phyloP scores from a whole-genome alignment of 176 grass and related monocot genomes.

The Avena atlantica region DNA sequence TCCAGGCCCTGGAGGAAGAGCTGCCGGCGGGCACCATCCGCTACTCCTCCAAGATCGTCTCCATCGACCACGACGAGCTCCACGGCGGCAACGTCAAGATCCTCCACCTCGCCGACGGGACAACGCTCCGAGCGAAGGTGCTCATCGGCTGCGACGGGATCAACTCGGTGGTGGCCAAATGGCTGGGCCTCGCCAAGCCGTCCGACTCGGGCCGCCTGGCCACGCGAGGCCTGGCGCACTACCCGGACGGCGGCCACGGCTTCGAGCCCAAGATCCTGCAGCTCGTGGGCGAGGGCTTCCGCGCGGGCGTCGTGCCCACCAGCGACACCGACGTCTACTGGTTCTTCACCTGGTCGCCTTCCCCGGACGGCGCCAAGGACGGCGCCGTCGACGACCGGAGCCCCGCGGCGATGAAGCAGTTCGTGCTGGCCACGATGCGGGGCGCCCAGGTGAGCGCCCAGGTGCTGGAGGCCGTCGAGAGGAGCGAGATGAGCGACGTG shows the following conservation, averaged over 20 bases:
- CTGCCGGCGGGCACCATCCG: constrained; percentile 19
- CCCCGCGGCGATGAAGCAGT: neutral
- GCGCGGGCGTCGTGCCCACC: neutral
- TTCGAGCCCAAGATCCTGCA: constrained; percentile 24
- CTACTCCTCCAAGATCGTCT: constrained; percentile 20
- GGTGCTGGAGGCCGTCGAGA: constrained; percentile 22
- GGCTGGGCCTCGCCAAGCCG: neutral
- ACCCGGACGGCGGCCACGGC: constrained; percentile 6
- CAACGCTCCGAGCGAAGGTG: neutral
- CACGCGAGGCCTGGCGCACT: neutral
- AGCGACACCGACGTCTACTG: constrained; percentile 31
- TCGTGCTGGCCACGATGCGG: neutral
- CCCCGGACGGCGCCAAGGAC: neutral
- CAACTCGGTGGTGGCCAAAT: constrained; percentile 12
- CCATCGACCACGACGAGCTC: neutral
- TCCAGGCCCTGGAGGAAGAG: constrained; percentile 19
- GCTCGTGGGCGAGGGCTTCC: constrained; percentile 23
- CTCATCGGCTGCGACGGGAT: constrained; percentile 38
- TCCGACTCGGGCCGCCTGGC: constrained; percentile 13
- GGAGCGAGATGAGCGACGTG: constrained; percentile 32
- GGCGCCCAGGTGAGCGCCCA: neutral
- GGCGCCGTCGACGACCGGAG: neutral
- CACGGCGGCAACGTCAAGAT: neutral
- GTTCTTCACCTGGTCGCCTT: constrained; percentile 21
- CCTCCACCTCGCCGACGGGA: neutral